phyloP scores from a whole-genome alignment of 371 early-diverging fungal genomes.

The Mucor velutinosus region DNA sequence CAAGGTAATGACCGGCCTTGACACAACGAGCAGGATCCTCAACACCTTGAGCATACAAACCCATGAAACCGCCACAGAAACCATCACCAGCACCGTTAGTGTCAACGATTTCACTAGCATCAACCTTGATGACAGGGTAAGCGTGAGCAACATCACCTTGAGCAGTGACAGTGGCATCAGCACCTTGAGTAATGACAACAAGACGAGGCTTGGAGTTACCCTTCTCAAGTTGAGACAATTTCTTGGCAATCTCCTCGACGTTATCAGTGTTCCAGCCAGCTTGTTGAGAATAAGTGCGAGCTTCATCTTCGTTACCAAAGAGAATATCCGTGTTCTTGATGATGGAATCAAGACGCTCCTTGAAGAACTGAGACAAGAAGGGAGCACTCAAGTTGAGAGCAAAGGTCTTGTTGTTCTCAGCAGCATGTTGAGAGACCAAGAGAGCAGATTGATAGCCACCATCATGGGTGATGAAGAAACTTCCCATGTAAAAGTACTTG shows the following conservation, averaged over 20 bases:
- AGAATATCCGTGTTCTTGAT: conserved; percentile 87
- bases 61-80: conserved; percentile 93
- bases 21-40: conserved; percentile 62
- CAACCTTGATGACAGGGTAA: conserved; percentile 77
- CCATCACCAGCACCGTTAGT: conserved; percentile 98
- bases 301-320: conserved; percentile 97
- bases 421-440: conserved; percentile 87
- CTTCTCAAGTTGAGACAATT: conserved; percentile 84
- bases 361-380: conserved; percentile 94
- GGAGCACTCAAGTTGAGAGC: conserved; percentile 95
- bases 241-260: conserved; percentile 78
- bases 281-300: conserved; percentile 77
- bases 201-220: conserved; percentile 75
- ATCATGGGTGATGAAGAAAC: conserved; percentile 91
- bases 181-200: conserved; percentile 94
- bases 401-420: conserved; percentile 71
- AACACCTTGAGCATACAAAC: conserved; percentile 79
- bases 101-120: conserved; percentile 80
- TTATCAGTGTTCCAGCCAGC: conserved; percentile 71
- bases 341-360: conserved; percentile 73
- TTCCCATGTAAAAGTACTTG: conserved; percentile 87
- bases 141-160: conserved; percentile 56
- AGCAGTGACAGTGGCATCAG: conserved; percentile 78
- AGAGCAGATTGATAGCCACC: conserved; percentile 68
- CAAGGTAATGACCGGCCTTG: conserved; percentile 90